phyloP scores from a whole-genome alignment of 306 rosid genomes.

The Dalbergia cultrata region DNA sequence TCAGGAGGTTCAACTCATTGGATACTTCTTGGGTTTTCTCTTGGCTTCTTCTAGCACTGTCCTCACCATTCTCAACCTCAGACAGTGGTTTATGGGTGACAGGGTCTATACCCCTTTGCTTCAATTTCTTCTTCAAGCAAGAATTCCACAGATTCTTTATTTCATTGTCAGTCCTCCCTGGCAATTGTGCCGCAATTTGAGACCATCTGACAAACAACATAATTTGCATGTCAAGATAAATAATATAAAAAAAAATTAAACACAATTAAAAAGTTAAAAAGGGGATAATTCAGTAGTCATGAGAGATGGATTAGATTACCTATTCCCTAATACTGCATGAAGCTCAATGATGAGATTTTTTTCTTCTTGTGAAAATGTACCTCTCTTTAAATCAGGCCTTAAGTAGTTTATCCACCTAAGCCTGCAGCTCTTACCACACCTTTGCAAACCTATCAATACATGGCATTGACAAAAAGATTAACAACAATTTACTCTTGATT shows the following conservation, averaged over 20 bases:
- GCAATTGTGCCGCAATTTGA: constrained; percentile 84
- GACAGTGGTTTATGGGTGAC: constrained; percentile 73
- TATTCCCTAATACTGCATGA: constrained; percentile 70
- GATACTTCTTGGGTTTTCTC: constrained; percentile 41
- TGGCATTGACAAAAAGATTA: background rate
- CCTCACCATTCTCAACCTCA: constrained; percentile 55
- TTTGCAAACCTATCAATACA: constrained; percentile 62
- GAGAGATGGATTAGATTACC: constrained; percentile 42
- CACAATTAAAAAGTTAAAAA: background rate
- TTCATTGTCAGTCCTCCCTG: constrained; percentile 92
- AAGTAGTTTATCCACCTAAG: constrained; percentile 75
- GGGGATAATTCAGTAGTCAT: background rate
- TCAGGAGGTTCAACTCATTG: constrained; percentile 56
- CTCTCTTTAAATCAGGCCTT: constrained; percentile 79
- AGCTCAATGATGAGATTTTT: constrained; percentile 64
- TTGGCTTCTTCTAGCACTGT: constrained; percentile 38
- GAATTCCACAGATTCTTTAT: constrained; percentile 96
- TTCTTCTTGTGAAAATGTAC: constrained; percentile 68
- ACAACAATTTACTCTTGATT: background rate
- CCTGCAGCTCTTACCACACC: constrained; percentile 79
- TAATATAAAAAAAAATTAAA: background rate
- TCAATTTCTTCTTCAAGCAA: constrained; percentile 83
- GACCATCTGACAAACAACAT: constrained; percentile 71
- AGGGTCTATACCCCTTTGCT: constrained; percentile 90
- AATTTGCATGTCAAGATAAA: constrained; percentile 14